Percentiles rank a stretch among this genome's conserved stretches.
Evolutionary conservation across 768 basidiomycete genomes (phyloP).

Genomic region (Exidia glandulosa): DNA sequence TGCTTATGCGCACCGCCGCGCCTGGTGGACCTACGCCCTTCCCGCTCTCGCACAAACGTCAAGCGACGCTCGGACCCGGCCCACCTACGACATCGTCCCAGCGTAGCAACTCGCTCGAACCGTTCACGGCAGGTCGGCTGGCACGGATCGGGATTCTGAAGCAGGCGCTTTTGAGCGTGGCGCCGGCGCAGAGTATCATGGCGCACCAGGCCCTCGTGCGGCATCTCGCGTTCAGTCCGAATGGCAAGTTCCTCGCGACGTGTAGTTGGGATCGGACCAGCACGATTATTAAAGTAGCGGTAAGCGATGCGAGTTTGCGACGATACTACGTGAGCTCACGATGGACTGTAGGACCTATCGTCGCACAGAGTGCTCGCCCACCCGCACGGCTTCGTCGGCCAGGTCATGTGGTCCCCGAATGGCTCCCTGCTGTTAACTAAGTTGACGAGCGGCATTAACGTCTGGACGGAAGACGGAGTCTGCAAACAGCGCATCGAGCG

Average conservation of each 20-base stretch:
- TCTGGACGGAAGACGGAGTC: slow-evolving; percentile 57
- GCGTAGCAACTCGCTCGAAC: slow-evolving; percentile 10
- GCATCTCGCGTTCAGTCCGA: slow-evolving; percentile 66
- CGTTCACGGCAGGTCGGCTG: slow-evolving; percentile 25
- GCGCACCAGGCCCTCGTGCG: slow-evolving; percentile 59
- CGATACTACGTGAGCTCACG: neutral
- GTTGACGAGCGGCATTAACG: slow-evolving; percentile 50
- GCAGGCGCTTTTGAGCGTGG: slow-evolving; percentile 44
- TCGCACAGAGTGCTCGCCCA: slow-evolving; percentile 56
- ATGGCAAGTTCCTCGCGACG: slow-evolving; percentile 63
- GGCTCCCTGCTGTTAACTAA: slow-evolving; percentile 56
- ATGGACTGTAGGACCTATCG: slow-evolving; percentile 36
- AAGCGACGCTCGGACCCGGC: slow-evolving; percentile 15
- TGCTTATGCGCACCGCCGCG: slow-evolving; percentile 28
- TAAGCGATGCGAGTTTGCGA: slow-evolving; percentile 19
- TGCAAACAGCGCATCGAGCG: slow-evolving; percentile 57
- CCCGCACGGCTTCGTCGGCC: slow-evolving; percentile 59
- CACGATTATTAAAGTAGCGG: slow-evolving; percentile 53
- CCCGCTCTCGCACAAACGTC: slow-evolving; percentile 4
- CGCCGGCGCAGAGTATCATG: slow-evolving; percentile 46
- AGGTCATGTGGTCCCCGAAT: slow-evolving; percentile 68
- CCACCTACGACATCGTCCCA: neutral
- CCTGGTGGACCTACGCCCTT: slow-evolving; percentile 15
- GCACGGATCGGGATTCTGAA: slow-evolving; percentile 46
- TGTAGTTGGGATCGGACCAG: slow-evolving; percentile 69